Base-by-base conservation (phyloP, 306 rosid species). In the Acacia acuminata region DNA sequence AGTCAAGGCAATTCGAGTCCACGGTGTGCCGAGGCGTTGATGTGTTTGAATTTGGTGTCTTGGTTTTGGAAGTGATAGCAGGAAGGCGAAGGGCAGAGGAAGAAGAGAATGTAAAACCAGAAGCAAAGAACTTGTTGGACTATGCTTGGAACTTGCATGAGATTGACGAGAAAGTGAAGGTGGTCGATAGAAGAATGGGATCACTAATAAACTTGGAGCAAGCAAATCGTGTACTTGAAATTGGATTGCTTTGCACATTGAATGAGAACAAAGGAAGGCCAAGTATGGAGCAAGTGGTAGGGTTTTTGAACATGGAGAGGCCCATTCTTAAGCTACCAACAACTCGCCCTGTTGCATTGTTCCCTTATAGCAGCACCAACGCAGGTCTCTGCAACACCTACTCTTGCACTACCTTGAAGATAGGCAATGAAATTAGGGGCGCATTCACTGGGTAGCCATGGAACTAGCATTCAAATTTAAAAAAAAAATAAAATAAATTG, bases 241-340 rank as follows among this genome's bases (percentile, higher is more conserved):
- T 90, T 65, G 97, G 95, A 20, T 82, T 93, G 88, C 94, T 93
- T 67, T 93, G 96, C 73, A 93, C 97, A 8, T 63, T 91, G 4
- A 93, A 91, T 81, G 97, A 85, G 90, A 82, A 66, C 79, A 91
- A 86, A 83, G 93, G 93, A 45, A 85, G 96, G 44, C 97, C 97
- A 8, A 73, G 86, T 14, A 93, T 90, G 95, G 97, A 91, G 24
- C 82, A 91, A 75, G 95, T 93, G 67, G 87, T 88, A 61, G 95
- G 86, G 78, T 84, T 90, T 85, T 83, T 87, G 27, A 76, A 81
- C 84, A 83, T 71, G 85, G 95, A 91, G 40, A 87, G 71, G 43
- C 85, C 91, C 0, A 71, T 90, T 72, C 97, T 94, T n/a, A 87
- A 93, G 63, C 73, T 93, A 73, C 97, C 95, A 24, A 78, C 12